Percentiles rank a stretch among this genome's conserved stretches.
These are phyloP conservation scores for Termitomyces sp. DNA, from an alignment of 768 basidiomycete species.

Conservation along the genomic window DNA sequence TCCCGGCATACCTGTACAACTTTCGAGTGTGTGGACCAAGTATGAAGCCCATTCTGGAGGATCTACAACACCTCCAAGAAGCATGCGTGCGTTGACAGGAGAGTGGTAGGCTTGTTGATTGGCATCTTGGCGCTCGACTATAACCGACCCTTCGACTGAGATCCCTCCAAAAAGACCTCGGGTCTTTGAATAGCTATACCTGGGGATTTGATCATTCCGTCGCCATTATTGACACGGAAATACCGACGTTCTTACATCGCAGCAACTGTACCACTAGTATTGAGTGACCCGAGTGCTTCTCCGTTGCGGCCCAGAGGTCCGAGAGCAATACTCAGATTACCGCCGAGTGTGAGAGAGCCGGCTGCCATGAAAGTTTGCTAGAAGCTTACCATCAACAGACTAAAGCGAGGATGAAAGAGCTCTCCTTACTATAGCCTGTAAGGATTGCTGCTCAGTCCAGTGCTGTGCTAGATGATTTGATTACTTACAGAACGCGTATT, in stretches of 20 bases:
- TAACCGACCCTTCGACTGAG: conserved; percentile 84
- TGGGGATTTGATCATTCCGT: conserved; percentile 24
- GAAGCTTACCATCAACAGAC: background rate
- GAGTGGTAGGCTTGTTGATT: conserved; percentile 79
- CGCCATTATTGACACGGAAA: background rate
- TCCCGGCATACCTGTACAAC: conserved; percentile 68
- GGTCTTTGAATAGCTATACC: conserved; percentile 91
- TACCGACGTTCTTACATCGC: conserved; percentile 65
- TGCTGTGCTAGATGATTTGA: conserved; percentile 6
- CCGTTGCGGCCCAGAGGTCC: conserved; percentile 94
- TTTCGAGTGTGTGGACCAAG: conserved; percentile 72
- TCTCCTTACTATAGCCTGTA: conserved; percentile 60
- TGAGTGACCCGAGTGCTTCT: conserved; percentile 86
- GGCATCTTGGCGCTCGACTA: conserved; percentile 92
- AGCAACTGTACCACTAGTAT: conserved; percentile 81
- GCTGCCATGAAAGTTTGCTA: conserved; percentile 91
- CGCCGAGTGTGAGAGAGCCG: conserved; percentile 86
- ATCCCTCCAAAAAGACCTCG: conserved; percentile 93
- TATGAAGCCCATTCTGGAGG: conserved; percentile 77
- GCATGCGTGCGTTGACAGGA: conserved; percentile 71
- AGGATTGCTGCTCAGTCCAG: conserved; percentile 7
- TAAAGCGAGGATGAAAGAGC: conserved; percentile 1
- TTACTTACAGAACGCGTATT: conserved; percentile 72
- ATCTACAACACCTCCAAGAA: conserved; percentile 75
- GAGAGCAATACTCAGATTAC: conserved; percentile 84